Conservation (phyloP, 2,329 filamentous ascomycete species). For the Ascochyta rabiei region DNA sequence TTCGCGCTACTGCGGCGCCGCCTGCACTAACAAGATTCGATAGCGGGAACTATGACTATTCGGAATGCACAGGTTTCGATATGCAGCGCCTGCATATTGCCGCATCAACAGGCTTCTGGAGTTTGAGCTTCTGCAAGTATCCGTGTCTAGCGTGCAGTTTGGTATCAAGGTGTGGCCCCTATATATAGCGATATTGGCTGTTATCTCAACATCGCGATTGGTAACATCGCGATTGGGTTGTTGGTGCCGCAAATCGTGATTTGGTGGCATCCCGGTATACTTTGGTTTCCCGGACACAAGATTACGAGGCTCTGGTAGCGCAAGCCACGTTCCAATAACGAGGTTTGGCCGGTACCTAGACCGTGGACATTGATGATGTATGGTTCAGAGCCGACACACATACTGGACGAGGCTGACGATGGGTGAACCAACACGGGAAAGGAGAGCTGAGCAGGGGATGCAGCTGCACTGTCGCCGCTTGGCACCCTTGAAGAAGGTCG, state of each 20-base stretch:
- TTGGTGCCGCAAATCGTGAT: slow-evolving; percentile 6
- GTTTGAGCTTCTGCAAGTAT: slow-evolving; percentile 2
- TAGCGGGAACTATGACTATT: slow-evolving; percentile 12
- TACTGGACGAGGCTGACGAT: not conserved
- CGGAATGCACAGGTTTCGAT: slow-evolving; percentile 7
- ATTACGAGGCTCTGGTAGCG: not conserved
- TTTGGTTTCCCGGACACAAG: not conserved
- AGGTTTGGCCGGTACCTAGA: not conserved
- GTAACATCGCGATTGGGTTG: slow-evolving; percentile 3
- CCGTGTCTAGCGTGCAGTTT: slow-evolving; percentile 4
- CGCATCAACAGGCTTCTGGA: slow-evolving; percentile 12
- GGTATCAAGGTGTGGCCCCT: not conserved
- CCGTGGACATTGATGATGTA: not conserved
- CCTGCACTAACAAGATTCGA: slow-evolving; percentile 11
- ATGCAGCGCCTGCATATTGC: slow-evolving; percentile 8
- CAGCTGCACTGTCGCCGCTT: not conserved
- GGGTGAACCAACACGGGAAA: not conserved
- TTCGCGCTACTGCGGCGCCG: slow-evolving; percentile 16
- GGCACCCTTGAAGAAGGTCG: slow-evolving; percentile 5
- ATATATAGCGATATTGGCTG: slow-evolving; percentile 14
- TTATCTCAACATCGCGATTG: slow-evolving; percentile 10
- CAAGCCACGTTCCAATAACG: slow-evolving; percentile 6
- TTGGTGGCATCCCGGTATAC: not conserved
- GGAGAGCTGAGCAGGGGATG: not conserved
- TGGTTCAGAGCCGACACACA: not conserved